These are phyloP conservation scores for Zygoascus tannicola DNA, from an alignment of 805 yeast genomes.

Conservation along the genomic window DNA sequence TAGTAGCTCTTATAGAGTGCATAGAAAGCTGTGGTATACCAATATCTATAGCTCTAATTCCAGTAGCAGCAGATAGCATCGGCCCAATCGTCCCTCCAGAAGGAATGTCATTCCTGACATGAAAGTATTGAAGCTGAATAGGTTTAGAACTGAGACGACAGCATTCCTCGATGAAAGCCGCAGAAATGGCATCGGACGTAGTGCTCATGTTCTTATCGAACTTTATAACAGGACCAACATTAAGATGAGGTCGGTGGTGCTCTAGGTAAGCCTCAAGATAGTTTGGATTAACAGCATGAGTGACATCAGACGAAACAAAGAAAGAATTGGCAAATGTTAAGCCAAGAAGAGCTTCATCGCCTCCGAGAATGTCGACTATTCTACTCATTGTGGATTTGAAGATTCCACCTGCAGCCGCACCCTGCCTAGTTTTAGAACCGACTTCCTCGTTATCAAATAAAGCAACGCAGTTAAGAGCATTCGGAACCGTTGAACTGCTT, in stretches of 20 bases:
- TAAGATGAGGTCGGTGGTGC: slow-evolving; percentile 71
- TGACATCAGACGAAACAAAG: slow-evolving; percentile 76
- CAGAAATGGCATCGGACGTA: slow-evolving; percentile 72
- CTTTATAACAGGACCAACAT: slow-evolving; percentile 61
- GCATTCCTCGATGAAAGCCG: slow-evolving; percentile 59
- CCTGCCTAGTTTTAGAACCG: slow-evolving; percentile 72
- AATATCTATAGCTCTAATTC: slow-evolving; percentile 53
- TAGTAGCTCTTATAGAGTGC: slow-evolving; percentile 79
- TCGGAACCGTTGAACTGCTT: slow-evolving; percentile 32
- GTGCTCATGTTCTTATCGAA: slow-evolving; percentile 74
- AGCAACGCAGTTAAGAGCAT: slow-evolving; percentile 41
- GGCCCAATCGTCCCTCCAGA: slow-evolving; percentile 90
- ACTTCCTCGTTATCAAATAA: slow-evolving; percentile 78
- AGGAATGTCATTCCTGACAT: slow-evolving; percentile 73
- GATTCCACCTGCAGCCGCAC: slow-evolving; percentile 66
- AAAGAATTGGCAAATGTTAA: slow-evolving; percentile 62
- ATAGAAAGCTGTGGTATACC: slow-evolving; percentile 79
- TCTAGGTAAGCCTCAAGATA: slow-evolving; percentile 50
- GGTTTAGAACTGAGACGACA: slow-evolving; percentile 45
- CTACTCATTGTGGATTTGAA: slow-evolving; percentile 57
- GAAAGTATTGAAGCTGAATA: slow-evolving; percentile 68
- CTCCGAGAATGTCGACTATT: slow-evolving; percentile 19
- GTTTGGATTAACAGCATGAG: slow-evolving; percentile 75
- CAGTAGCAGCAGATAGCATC: slow-evolving; percentile 30
- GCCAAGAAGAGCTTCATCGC: slow-evolving; percentile 27